Evolutionary conservation across 2,329 filamentous ascomycete species (phyloP).

Genomic region (Colletotrichum scovillei): DNA sequence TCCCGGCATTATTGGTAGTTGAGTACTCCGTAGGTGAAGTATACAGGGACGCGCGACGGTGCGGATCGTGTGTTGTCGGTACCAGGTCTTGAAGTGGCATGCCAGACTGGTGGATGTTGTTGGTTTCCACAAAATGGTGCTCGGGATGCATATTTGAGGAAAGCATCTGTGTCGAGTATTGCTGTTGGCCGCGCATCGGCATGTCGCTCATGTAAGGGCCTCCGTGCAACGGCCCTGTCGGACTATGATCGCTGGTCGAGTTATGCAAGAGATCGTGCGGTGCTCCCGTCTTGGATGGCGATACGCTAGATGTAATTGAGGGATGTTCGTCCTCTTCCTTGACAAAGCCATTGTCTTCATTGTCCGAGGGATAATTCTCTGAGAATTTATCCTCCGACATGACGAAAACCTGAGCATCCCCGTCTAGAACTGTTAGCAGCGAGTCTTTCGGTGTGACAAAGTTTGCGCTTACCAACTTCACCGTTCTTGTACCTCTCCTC

Average conservation of each 20-base stretch:
- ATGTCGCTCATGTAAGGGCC: constrained; percentile 55
- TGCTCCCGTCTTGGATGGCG: constrained; percentile 48
- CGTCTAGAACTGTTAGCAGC: constrained; percentile 52
- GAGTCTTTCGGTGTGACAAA: background rate
- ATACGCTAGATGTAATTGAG: constrained; percentile 47
- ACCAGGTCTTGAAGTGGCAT: constrained; percentile 60
- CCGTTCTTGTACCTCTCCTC: constrained; percentile 67
- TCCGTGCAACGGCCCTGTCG: constrained; percentile 45
- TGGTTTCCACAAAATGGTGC: constrained; percentile 52
- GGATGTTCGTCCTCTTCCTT: constrained; percentile 57
- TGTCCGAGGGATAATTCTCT: constrained; percentile 60
- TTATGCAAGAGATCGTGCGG: constrained; percentile 49
- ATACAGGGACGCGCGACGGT: constrained; percentile 59
- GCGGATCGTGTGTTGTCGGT: constrained; percentile 55
- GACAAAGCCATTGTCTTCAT: constrained; percentile 54
- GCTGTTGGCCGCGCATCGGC: constrained; percentile 53
- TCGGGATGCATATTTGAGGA: constrained; percentile 54
- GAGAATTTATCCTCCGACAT: constrained; percentile 64
- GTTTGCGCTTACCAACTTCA: constrained; percentile 63
- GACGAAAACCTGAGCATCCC: constrained; percentile 58
- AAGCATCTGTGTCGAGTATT: constrained; percentile 55
- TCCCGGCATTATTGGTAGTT: constrained; percentile 48
- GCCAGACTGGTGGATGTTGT: constrained; percentile 46
- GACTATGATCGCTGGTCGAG: constrained; percentile 50
- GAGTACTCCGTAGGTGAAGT: constrained; percentile 56